phyloP scores from a whole-genome alignment of 225 moss, liverwort and hornwort genomes.

The Pseudisothecium myosuroides region DNA sequence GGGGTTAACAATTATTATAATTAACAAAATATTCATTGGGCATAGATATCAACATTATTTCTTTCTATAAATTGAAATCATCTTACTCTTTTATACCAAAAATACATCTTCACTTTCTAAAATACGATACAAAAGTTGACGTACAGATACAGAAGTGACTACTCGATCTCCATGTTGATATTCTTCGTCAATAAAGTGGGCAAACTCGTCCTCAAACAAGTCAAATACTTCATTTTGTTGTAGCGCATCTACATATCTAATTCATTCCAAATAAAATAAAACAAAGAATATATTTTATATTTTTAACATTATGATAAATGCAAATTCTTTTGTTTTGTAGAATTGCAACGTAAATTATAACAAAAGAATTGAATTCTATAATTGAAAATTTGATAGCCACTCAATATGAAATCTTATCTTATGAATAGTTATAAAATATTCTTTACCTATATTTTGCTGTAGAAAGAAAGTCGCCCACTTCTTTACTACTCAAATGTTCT shows the following conservation, averaged over 20 bases:
- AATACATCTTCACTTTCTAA: too few relatives aligned
- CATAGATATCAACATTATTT: background rate
- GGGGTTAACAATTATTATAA: too few relatives aligned
- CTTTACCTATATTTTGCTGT: slow-evolving; percentile 17
- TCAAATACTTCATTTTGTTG: slow-evolving; percentile 95
- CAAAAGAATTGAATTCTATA: background rate
- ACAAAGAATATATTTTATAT: too few relatives aligned
- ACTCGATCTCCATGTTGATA: slow-evolving; percentile 66
- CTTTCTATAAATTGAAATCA: background rate
- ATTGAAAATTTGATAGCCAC: background rate
- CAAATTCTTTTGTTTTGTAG: rapidly evolving
- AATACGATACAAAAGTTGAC: background rate
- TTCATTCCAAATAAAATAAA: background rate
- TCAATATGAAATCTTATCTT: background rate
- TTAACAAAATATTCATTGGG: background rate
- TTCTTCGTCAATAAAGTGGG: slow-evolving; percentile 73
- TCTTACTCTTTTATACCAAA: background rate
- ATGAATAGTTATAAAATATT: background rate
- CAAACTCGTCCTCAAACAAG: slow-evolving; percentile 85
- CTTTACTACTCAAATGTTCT: slow-evolving; percentile 9
- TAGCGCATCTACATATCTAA: slow-evolving; percentile 77
- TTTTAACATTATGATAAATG: background rate
- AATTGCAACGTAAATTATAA: too few relatives aligned
- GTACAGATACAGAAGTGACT: slow-evolving; percentile 51
- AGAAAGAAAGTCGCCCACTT: slow-evolving; percentile 13